Base-by-base conservation (phyloP, 2,329 filamentous ascomycete genomes). In the Aspergillus oerlinghausenensis region DNA sequence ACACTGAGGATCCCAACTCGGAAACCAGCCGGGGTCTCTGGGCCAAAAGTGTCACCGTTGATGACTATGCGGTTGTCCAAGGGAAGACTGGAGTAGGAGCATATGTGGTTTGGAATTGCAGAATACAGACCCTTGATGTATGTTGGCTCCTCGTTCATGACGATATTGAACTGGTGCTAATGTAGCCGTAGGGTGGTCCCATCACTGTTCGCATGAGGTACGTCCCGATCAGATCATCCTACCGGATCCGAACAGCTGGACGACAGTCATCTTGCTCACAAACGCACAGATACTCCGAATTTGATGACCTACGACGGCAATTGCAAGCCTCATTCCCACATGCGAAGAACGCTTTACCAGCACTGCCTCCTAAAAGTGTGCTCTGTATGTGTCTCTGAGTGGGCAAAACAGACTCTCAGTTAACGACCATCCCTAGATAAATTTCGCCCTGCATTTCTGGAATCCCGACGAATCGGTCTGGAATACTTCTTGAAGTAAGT, bases 61-160 rank as follows among this genome's bases (percentile, higher is more conserved):
- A 85, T 55, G 84, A 86, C 66, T 81, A 86, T 74, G 80, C 82
- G 35, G 78, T 88, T 61, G 80, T 88, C 29, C 79, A 80, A 59
- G 85, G 84, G 8, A 80, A 77, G 52, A 77, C 80, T 3, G 82
- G 82, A 5, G 76, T 87, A 50, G 93, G 93, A n/a, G 89, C 92
- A 1, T 99, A 97, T 76, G 90, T 97, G 1, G 92, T 96, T 7
- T 99, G 90, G 90, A 94, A 91, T 70, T 92, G 94, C 67, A 85
- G 82, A 50, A 90, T 99, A 48, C 87, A 94, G 72, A 97, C 92
- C 3, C 77, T 97, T 51, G 88, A 86, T 73, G 91, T 92, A 71
- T 72, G 85, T 82, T 21, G 9, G 38, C 19, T 23, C 50, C 26
- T 3, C 17, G 55, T 17, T 42, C 38, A 43, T 6, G 32, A 35